Evolutionary conservation across 352 stramenopile species (phyloP).

Genomic region (Thraustochytrium striatum): DNA sequence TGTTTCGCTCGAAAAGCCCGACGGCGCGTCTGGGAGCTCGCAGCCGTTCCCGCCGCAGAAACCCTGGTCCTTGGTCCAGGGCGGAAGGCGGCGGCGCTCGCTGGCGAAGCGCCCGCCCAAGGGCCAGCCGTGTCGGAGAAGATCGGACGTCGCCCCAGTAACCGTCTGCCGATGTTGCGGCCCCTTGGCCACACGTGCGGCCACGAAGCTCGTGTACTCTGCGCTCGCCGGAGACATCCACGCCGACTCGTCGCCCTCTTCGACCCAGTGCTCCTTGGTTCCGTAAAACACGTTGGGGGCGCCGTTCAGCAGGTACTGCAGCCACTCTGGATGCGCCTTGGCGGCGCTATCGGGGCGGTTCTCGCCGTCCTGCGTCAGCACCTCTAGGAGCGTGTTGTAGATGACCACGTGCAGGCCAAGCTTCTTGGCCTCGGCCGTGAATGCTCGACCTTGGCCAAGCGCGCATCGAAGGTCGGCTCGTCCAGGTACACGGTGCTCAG

Average conservation of each 20-base stretch:
- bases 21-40: conserved; percentile 2
- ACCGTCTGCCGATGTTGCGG: conserved; percentile 2
- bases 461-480: too few species aligned
- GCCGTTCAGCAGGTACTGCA: conserved; percentile 25
- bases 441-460: too few species aligned
- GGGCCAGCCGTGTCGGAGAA: background rate
- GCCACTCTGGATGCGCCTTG: conserved; percentile 11
- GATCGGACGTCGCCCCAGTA: conserved; percentile 26
- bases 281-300: conserved; percentile 23
- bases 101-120: background rate
- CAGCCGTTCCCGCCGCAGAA: conserved; percentile 17
- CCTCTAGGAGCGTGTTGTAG: conserved; percentile 34
- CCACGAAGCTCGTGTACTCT: background rate
- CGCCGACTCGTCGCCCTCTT: background rate
- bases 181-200: background rate
- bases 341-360: conserved; percentile 30
- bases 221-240: conserved; percentile 23
- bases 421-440: background rate
- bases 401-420: conserved; percentile 30
- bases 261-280: conserved; percentile 21
- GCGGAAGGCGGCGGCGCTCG: conserved; percentile 6
- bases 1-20: background rate
- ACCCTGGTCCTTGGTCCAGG: conserved; percentile 10
- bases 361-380: conserved; percentile 23
- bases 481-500: too few species aligned